These are phyloP conservation scores for Fusarium anguioides DNA, from an alignment of 2,329 filamentous ascomycete species.

Conservation along the genomic window DNA sequence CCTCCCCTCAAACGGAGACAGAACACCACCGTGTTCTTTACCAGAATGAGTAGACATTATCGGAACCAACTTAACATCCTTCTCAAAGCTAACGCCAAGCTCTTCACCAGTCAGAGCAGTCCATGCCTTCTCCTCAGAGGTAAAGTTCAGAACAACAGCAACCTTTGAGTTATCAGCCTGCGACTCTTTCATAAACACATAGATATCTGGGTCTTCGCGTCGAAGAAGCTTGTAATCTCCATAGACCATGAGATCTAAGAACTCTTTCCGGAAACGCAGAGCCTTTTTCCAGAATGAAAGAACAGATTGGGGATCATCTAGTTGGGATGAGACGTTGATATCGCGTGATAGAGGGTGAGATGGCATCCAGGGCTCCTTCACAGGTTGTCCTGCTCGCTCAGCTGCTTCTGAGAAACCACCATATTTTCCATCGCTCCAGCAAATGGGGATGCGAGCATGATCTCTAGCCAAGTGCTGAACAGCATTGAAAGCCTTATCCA, in stretches of 20 bases:
- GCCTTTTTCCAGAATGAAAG: slow-evolving; percentile 50
- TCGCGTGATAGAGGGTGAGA: slow-evolving; percentile 47
- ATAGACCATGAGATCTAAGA: slow-evolving; percentile 50
- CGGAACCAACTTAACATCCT: slow-evolving; percentile 37
- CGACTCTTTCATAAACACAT: slow-evolving; percentile 48
- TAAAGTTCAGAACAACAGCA: slow-evolving; percentile 51
- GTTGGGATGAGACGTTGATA: slow-evolving; percentile 69
- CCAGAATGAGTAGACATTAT: slow-evolving; percentile 45
- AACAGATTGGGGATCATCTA: slow-evolving; percentile 52
- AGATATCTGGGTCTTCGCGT: slow-evolving; percentile 40
- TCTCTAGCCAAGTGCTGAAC: slow-evolving; percentile 61
- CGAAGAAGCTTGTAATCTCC: slow-evolving; percentile 48
- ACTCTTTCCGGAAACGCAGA: slow-evolving; percentile 46
- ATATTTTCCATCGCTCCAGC: slow-evolving; percentile 61
- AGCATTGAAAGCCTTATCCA: slow-evolving; percentile 51
- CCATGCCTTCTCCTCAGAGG: slow-evolving; percentile 44
- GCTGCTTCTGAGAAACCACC: slow-evolving; percentile 53
- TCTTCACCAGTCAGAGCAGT: slow-evolving; percentile 36
- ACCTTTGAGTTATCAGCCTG: slow-evolving; percentile 38
- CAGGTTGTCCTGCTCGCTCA: slow-evolving; percentile 44
- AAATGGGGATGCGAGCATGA: slow-evolving; percentile 73
- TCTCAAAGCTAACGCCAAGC: slow-evolving; percentile 22
- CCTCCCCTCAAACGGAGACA: slow-evolving; percentile 49
- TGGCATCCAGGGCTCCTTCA: slow-evolving; percentile 52
- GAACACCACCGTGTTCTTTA: slow-evolving; percentile 13